phyloP scores from a whole-genome alignment of 441 rosid species.

The Capsella rubella region DNA sequence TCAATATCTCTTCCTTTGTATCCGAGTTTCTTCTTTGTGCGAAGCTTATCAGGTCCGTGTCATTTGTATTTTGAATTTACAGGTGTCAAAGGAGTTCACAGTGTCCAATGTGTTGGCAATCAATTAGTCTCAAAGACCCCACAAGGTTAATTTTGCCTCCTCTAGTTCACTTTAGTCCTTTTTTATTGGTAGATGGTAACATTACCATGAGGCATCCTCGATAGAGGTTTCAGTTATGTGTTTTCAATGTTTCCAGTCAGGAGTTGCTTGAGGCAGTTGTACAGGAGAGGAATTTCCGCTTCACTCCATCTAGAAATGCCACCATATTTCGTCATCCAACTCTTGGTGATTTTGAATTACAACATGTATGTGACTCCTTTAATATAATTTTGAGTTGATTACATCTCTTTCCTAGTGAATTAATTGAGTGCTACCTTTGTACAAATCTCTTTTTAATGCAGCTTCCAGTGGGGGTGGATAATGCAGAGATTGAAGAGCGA shows the following conservation, averaged over 20 bases:
- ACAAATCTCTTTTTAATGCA: conserved; percentile 46
- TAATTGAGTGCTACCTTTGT: conserved; percentile 23
- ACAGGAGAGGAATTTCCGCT: conserved; percentile 76
- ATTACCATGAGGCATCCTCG: not conserved
- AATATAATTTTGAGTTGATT: conserved; percentile 29
- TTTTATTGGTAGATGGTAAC: not conserved
- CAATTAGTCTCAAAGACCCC: conserved; percentile 90
- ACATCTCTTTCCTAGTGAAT: conserved; percentile 18
- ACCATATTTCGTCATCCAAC: conserved; percentile 93
- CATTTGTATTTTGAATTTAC: conserved; percentile 7
- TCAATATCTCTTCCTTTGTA: not conserved
- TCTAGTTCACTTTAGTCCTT: not conserved
- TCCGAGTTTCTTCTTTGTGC: not conserved
- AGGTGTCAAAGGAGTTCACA: conserved; percentile 99
- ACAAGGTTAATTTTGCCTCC: conserved; percentile 54
- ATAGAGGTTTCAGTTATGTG: conserved; percentile 11
- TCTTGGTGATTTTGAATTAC: conserved; percentile 91
- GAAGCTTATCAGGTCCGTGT: conserved; percentile 1
- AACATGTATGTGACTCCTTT: conserved; percentile 67
- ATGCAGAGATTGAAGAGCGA: conserved; percentile 92
- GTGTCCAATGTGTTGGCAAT: conserved; percentile 98
- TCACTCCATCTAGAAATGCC: conserved; percentile 80
- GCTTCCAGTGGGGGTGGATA: conserved; percentile 83
- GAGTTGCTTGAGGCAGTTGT: conserved; percentile 89
- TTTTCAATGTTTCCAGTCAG: conserved; percentile 61